Evolutionary conservation across 2,329 filamentous ascomycete genomes (phyloP), one percentile per base, ranked within the genome.

Genomic region (Elsinoe fawcettii): DNA sequence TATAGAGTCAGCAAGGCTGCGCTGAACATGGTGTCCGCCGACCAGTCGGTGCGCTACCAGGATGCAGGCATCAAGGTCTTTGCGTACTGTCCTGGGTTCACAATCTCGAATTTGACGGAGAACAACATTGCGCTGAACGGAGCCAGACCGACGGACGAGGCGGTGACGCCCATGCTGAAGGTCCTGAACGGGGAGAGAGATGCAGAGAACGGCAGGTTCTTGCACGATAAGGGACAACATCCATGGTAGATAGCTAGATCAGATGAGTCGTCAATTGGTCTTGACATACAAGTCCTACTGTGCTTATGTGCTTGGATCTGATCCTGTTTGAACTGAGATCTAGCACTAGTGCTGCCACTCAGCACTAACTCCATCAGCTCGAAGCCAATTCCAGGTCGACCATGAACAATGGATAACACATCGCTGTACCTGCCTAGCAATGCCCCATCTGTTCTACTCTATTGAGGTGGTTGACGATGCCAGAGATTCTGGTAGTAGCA

Each of bases 1-100:
- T 74, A 74, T 53, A 65, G 68, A 4, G 64, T 67, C 0, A 69
- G 66, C 25, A 74, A 74, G 59, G 65, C 70, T 2, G 72, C 72
- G 2, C 58, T 73, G 60, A 73, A 72, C 39, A 73, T 74, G 71
- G 56, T 74, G 6, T 66, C 64, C 7, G 65, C 66, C 8, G 68
- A 65, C 47, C 63, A 65, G 54, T 59, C 60, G 27, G 64, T 66
- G 5, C 66, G 66, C 36, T 66, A 62, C 25, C 60, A 53, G 0
- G 22, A 58, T 12, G 14, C 51, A 2, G 68, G 67, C 0, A 63
- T 72, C 57, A 74, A 70, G 60, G 68, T 73, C 0, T 73, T 71
- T 58, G 64, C 67, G 8, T 73, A 66, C 47, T 68, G 69, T 61
- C 72, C 72, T 0, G 71, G 71, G 0, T 74, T 73, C 54, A 72